These are phyloP conservation scores for Pterula multifida DNA, from an alignment of 1,284 basidiomycete species.

Conservation along the genomic window DNA sequence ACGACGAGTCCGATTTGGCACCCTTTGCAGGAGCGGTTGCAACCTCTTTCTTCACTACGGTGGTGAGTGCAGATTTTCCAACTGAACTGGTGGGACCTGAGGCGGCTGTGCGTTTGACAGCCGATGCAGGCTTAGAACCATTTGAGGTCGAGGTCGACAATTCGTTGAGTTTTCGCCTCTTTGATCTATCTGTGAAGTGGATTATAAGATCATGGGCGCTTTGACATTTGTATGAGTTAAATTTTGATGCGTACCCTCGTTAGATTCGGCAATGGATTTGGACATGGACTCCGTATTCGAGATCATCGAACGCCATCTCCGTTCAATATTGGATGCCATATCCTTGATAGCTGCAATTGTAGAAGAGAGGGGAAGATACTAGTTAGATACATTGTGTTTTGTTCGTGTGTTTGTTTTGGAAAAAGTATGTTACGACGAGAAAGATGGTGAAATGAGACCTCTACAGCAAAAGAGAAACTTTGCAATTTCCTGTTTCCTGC, in stretches of 20 bases:
- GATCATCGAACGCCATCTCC: slow-evolving; percentile 57
- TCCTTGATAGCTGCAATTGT: slow-evolving; percentile 71
- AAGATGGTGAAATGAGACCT: background rate
- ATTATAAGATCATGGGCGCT: too few species aligned
- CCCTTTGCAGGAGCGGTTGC: slow-evolving; percentile 44
- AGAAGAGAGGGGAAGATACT: slow-evolving; percentile 25
- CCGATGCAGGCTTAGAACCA: slow-evolving; percentile 36
- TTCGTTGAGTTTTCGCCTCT: slow-evolving; percentile 59
- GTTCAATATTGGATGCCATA: slow-evolving; percentile 76
- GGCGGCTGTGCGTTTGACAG: slow-evolving; percentile 50
- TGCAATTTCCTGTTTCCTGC: background rate
- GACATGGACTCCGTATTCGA: background rate
- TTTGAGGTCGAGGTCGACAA: slow-evolving; percentile 18
- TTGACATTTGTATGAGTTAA: slow-evolving; percentile 7
- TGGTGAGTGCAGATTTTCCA: slow-evolving; percentile 10
- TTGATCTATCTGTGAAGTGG: slow-evolving; percentile 41
- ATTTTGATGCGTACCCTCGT: background rate
- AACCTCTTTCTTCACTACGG: slow-evolving; percentile 31
- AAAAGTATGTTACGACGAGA: slow-evolving; percentile 4
- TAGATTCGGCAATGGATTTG: background rate
- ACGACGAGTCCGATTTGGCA: slow-evolving; percentile 71
- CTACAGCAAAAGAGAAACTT: background rate
- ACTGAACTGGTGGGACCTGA: slow-evolving; percentile 22
- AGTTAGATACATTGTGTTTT: slow-evolving; percentile 63
- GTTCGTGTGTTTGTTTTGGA: slow-evolving; percentile 19